Evolutionary conservation across 2,329 filamentous ascomycete genomes (phyloP), one percentile per base, ranked within the genome.

Genomic region (Fusarium buharicum): DNA sequence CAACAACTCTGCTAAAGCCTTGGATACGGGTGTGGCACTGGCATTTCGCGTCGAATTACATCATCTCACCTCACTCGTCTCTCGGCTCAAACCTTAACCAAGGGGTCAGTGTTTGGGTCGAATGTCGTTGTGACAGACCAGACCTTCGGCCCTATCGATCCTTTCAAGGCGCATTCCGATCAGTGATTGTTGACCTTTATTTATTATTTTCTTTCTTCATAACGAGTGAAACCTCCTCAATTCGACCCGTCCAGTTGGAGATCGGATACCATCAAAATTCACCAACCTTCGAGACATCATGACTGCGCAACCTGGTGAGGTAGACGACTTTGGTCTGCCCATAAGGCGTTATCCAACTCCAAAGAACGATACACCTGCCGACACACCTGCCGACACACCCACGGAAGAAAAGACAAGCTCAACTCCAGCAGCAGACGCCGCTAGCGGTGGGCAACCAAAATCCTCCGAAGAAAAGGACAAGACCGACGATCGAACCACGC

Each of bases 251-350:
- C 49, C 40, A 54, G 44, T 52, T 56, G 54, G 46, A 57, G 36
- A 36, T 20, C 37, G 36, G 48, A 53, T n/a, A 44, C 36, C 46
- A 30, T 41, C n/a, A 51, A 28, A 33, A 34, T 33, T 45, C 44
- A 41, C 49, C 37, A 37, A n/a, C 24, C 50, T 34, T 59, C 49
- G 39, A 56, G 58, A 30, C 53, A 69, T 61, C 68, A 71, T 71
- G 69, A 56, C 68, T 51, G 34, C 68, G 13, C 66, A 58, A 47
- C 44, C 57, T 27, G 44, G 24, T 16, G 85, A 89, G 69, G 77
- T 87, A 56, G 89, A 92, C 73, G 89, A 92, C 65, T 92, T 91
- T 73, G 89, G 89, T 46, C 77, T 92, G 62, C 88, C 88, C 16
- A 82, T 89, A 60, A 81, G 80, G 72, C 84, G 81, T 67, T 81